A percentile compares a stretch with the other conserved stretches of the same genome.
Evolutionary conservation across 768 basidiomycete genomes (phyloP).

Genomic region (Strobilomyces dryophilus): DNA sequence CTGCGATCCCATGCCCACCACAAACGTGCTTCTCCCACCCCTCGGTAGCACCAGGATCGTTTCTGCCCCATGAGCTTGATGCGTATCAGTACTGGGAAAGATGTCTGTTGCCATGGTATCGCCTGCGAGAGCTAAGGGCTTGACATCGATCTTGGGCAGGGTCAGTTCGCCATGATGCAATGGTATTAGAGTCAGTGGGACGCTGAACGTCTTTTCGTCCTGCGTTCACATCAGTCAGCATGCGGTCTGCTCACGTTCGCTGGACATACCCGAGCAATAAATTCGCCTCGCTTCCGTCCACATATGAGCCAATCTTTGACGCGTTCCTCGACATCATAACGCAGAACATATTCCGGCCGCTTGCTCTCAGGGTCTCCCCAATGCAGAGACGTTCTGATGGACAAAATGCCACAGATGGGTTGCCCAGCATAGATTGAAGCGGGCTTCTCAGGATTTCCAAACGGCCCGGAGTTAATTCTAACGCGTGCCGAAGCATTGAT

Average conservation of each 20-base stretch:
- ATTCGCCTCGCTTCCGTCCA: slow-evolving; percentile 84
- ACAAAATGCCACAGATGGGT: slow-evolving; percentile 66
- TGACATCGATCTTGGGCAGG: slow-evolving; percentile 70
- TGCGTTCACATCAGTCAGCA: slow-evolving; percentile 26
- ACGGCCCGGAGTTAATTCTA: slow-evolving; percentile 43
- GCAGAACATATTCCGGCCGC: slow-evolving; percentile 48
- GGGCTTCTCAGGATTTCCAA: slow-evolving; percentile 30
- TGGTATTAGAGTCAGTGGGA: slow-evolving; percentile 78
- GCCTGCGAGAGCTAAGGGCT: slow-evolving; percentile 50
- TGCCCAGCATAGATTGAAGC: slow-evolving; percentile 78
- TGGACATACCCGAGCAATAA: slow-evolving; percentile 58
- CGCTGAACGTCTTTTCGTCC: slow-evolving; percentile 57
- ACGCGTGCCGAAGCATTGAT: slow-evolving; percentile 62
- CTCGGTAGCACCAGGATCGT: slow-evolving; percentile 78
- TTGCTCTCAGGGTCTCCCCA: slow-evolving; percentile 58
- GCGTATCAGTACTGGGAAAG: slow-evolving; percentile 68
- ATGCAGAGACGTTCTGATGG: slow-evolving; percentile 68
- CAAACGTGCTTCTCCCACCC: slow-evolving; percentile 76
- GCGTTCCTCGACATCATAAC: slow-evolving; percentile 80
- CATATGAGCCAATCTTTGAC: slow-evolving; percentile 87
- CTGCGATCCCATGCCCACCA: slow-evolving; percentile 63
- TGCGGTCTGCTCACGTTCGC: neutral
- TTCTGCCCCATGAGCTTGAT: slow-evolving; percentile 83
- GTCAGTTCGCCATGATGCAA: slow-evolving; percentile 77
- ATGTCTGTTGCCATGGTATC: slow-evolving; percentile 55